Evolutionary conservation across 768 basidiomycete genomes (phyloP), one percentile per base, ranked within the genome.

Genomic region (Naganishia onofrii): DNA sequence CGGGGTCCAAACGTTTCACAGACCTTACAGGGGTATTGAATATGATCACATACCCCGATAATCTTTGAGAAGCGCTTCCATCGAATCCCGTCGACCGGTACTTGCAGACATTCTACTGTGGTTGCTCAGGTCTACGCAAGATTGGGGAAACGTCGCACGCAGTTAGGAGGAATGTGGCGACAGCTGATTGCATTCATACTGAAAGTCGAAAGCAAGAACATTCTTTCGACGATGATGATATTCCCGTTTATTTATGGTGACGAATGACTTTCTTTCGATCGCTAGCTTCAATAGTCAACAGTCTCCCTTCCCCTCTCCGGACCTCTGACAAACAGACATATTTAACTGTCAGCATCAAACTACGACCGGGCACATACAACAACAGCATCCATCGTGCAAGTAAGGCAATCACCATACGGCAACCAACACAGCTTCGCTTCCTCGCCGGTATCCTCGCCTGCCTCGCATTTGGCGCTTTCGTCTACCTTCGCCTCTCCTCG

Each of bases 341-440:
- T 36, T 5, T 36, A 12, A 42, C 15, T 2, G 42, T 42, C 42
- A 42, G 42, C 15, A 42, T 42, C 42, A 42, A 10, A 2, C 42
- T 42, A 8, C 42, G 9, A 42, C 15, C 42, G 9, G 2, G 15
- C 42, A 10, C 13, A 13, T 23, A 3, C 13, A 6, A 23, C 21
- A n/a, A 34, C 29, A 32, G 8, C 31, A 26, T 58, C 57, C 34
- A 38, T n/a, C 57, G 32, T 55, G 13, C 57, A 21, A 51, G 15
- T 3, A 51, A 51, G 21, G 7, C 48, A 51, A n/a, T 51, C 48
- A 51, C 12, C 48, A 63, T 63, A 63, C 60, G 60, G 13, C 60
- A 42, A 63, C 21, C 42, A 36, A 44, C 42, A 12, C 21, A 44
- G 0, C 38, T 63, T 3, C 60, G 38, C 36, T 63, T 46, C 12